Base-by-base conservation (phyloP, 805 yeast species). In the Saccharomyces eubayanus region DNA sequence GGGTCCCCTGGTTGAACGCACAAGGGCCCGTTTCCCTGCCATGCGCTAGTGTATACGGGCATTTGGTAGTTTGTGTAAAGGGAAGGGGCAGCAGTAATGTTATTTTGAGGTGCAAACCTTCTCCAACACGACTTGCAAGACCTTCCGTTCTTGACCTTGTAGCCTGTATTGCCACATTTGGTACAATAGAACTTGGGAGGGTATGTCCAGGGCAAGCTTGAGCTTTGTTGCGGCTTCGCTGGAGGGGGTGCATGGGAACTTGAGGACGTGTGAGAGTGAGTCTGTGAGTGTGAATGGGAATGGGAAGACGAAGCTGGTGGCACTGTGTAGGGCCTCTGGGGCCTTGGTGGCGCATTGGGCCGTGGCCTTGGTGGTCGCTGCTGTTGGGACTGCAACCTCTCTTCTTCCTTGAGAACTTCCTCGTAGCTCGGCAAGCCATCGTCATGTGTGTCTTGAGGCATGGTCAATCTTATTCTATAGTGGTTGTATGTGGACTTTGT, bases 1-100 rank as follows among this genome's bases (percentile, higher is more conserved):
- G 94, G 92, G 61, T 88, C 96, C 1, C 96, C 96, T 0, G 96
- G 94, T 21, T 62, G 65, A 1, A 87, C 85, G 14, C 79, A 69
- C 20, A 77, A 50, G 5, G 67, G 68, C 36, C 59, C 36, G 46
- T 41, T 55, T 47, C 20, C 48, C 43, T 46, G 49, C 45, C 16
- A 36, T 52, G 28, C 27, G 59, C 48, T 28, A 47, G 47, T 21
- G 31, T 20, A 47, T 11, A 31, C 21, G 40, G 43, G 48, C 47
- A 10, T 51, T 41, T 28, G 41, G 50, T 43, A 41, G 50, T 48
- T 52, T 51, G n/a, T 53, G 55, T 24, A 29, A 20, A 49, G 41
- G 6, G 53, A 48, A 31, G 53, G 60, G 6, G 55, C 50, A 21
- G 64, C 47, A 47, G 77, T 71, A 1, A 59, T 55, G 30, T 49